Evolutionary conservation across 2,329 filamentous ascomycete species (phyloP).

Genomic region (Arthrobotrys sinensis): DNA sequence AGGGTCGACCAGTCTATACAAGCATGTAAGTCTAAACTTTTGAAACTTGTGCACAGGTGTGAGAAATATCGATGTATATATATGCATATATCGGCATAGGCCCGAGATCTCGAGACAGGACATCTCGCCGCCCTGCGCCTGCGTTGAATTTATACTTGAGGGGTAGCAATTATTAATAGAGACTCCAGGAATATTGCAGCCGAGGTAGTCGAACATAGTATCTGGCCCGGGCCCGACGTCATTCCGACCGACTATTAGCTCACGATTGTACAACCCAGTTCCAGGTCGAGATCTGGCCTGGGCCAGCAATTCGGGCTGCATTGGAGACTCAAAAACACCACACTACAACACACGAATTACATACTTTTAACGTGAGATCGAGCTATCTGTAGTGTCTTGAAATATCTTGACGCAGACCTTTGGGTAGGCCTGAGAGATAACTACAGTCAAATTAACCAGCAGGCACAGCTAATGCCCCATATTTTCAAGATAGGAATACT

Average conservation of each 20-base stretch:
- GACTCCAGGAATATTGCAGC: neutral
- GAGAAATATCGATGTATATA: neutral
- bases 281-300: constrained; percentile 13
- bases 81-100: neutral
- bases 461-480: no score
- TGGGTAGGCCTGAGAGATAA: no score
- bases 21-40: neutral
- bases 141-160: neutral
- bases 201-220: neutral
- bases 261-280: neutral
- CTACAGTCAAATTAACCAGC: no score
- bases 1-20: neutral
- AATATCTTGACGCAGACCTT: no score
- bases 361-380: no score
- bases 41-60: neutral
- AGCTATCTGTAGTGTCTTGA: no score
- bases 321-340: constrained; percentile 13
- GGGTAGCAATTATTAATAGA: constrained; percentile 1
- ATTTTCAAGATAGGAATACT: no score
- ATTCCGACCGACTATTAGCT: constrained; percentile 10
- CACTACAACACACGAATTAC: neutral
- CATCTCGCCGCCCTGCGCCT: neutral
- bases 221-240: neutral
- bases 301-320: neutral
- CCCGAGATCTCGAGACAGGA: neutral